Evolutionary conservation across 805 yeast genomes (phyloP), one percentile per base, ranked within the genome.

Genomic region (Starmerella vitae): DNA sequence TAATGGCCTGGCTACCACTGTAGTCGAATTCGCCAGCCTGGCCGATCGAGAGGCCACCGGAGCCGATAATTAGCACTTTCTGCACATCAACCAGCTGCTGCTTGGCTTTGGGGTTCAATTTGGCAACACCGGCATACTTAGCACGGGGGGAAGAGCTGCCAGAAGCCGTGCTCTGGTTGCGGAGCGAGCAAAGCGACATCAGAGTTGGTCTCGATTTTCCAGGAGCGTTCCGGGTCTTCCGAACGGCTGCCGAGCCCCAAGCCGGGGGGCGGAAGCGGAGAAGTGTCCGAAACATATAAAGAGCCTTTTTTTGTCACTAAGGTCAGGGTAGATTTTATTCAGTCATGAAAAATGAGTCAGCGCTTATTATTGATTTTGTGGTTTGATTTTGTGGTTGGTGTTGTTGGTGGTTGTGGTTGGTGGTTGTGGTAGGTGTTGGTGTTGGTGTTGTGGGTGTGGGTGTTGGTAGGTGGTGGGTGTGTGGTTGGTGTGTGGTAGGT

Each of bases 1-100:
- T 91, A 65, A 91, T 91, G 43, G 98, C 98, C 66, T 91, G 98
- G 40, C 95, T 84, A 57, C 98, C 98, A 33, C 96, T 85, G 66
- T 91, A 91, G 62, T 91, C 98, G 57, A 91, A 91, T 66, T 91
- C 98, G 64, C 98, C 98, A 48, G 98, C 98, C 68, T 91, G 98
- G 50, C 98, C 98, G 59, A 91, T 91, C 41, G 94, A 82, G 55
- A 91, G 70, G 60, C 98, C 98, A 68, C 98, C 98, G 37, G 96
- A 86, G 55, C 98, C 98, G 55, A 91, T 72, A 42, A 85, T 88
- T 50, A 85, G 70, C 6, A 91, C 97, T 54, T 81, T 81, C 46
- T 75, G 66, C 22, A 84, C 94, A 45, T 84, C 93, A 31, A 83
- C 94, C 38, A 84, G 65, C 33, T 50, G 50, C 33, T 46, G 44